Conservation (phyloP, 257 asterid species). For the Parsonsia alboflavescens region DNA sequence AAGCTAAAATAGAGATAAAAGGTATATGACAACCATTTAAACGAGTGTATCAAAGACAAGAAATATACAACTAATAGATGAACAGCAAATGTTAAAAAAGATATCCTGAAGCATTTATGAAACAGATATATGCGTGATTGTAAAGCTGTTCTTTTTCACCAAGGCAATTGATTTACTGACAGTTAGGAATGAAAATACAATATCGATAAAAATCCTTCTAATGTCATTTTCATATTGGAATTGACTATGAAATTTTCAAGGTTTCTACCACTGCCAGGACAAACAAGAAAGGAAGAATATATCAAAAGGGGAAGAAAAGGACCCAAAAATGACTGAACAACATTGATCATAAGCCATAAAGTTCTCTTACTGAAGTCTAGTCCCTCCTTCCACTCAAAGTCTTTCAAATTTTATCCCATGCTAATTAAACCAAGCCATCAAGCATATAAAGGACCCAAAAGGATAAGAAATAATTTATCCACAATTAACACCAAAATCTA, state of each 20-base stretch:
- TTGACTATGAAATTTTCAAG: background rate
- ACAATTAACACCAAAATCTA: background rate
- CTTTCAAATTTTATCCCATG: background rate
- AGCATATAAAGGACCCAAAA: background rate
- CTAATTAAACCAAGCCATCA: background rate
- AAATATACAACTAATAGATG: background rate
- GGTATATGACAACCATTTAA: background rate
- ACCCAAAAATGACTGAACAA: background rate
- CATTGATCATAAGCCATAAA: background rate
- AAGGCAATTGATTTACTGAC: background rate
- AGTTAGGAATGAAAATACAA: background rate
- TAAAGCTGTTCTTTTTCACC: background rate
- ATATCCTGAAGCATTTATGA: too few species aligned
- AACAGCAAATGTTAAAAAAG: background rate
- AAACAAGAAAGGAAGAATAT: background rate
- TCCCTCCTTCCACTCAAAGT: background rate
- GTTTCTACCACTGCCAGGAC: background rate
- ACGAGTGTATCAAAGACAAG: background rate
- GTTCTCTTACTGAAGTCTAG: background rate
- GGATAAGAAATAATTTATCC: background rate
- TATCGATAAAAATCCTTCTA: background rate
- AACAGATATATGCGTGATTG: too few species aligned
- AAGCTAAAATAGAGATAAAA: background rate
- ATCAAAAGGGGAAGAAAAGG: conserved; percentile 1
- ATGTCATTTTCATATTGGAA: background rate